Percentiles rank a stretch among this genome's conserved stretches.
These are phyloP conservation scores for Coemansia sp. DNA, from an alignment of 192 early-diverging fungal species.

Conservation along the genomic window DNA sequence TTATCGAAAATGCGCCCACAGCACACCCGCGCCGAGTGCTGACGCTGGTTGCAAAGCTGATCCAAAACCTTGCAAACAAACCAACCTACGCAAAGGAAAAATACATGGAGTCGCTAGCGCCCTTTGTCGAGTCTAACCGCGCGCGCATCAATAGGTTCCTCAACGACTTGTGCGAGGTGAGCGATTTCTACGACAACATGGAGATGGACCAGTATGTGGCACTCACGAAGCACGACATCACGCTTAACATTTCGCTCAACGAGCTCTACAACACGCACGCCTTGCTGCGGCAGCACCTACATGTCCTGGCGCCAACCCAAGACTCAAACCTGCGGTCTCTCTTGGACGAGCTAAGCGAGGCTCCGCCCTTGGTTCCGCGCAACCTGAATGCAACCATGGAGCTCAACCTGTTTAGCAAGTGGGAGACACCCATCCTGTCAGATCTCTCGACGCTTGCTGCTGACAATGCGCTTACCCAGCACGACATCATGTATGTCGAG, in stretches of 20 bases:
- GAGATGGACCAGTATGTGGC: slow-evolving; percentile 99
- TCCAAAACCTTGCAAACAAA: slow-evolving; percentile 95
- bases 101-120: slow-evolving; percentile 86
- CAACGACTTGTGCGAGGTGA: slow-evolving; percentile 88
- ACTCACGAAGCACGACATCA: slow-evolving; percentile 87
- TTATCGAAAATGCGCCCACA: slow-evolving; percentile 78
- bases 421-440: slow-evolving; percentile 52
- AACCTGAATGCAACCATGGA: slow-evolving; percentile 52
- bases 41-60: slow-evolving; percentile 90
- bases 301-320: slow-evolving; percentile 74
- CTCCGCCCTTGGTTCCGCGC: slow-evolving; percentile 48
- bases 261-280: slow-evolving; percentile 93
- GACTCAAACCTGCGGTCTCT: slow-evolving; percentile 80
- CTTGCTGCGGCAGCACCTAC: slow-evolving; percentile 78
- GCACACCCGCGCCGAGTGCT: slow-evolving; percentile 81
- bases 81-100: slow-evolving; percentile 88
- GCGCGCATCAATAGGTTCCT: slow-evolving; percentile 84
- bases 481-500: slow-evolving; percentile 94
- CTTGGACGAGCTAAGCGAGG: slow-evolving; percentile 77
- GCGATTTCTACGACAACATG: slow-evolving; percentile 93
- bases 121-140: slow-evolving; percentile 89
- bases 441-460: slow-evolving; percentile 80
- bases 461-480: slow-evolving; percentile 88
- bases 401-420: slow-evolving; percentile 45
- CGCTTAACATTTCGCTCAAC: slow-evolving; percentile 87